These are phyloP conservation scores for Craterostigma plantagineum DNA, from an alignment of 257 asterid genomes.

Conservation along the genomic window DNA sequence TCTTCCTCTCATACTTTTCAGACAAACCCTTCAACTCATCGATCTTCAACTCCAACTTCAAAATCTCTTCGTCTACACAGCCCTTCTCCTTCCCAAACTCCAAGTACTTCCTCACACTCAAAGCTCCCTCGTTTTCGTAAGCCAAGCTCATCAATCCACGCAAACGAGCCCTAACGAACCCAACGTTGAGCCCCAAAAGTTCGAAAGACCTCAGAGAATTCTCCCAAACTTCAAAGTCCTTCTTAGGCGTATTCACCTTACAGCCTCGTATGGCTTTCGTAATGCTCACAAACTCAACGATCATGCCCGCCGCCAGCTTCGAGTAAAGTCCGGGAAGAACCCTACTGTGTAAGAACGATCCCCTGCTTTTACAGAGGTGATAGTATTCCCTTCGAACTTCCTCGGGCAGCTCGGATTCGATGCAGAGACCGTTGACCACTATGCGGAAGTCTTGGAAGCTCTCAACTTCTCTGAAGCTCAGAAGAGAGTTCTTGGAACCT, in stretches of 20 bases:
- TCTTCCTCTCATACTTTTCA: constrained; percentile 11
- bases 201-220: constrained; percentile 35
- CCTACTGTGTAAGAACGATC: constrained; percentile 23
- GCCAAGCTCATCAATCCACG: constrained; percentile 15
- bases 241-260: constrained; percentile 17
- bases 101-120: constrained; percentile 16
- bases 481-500: constrained; percentile 18
- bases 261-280: constrained; percentile 24
- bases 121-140: constrained; percentile 20
- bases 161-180: constrained; percentile 22
- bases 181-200: constrained; percentile 29
- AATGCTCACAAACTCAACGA: constrained; percentile 24
- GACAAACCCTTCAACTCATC: constrained; percentile 23
- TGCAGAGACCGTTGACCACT: constrained; percentile 35
- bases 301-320: constrained; percentile 28
- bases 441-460: constrained; percentile 42
- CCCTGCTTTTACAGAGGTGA: constrained; percentile 38
- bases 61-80: constrained; percentile 21
- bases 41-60: constrained; percentile 19
- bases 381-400: constrained; percentile 29
- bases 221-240: constrained; percentile 33
- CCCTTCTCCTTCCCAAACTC: constrained; percentile 14
- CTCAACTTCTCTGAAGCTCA: constrained; percentile 27
- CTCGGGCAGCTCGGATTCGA: constrained; percentile 48
- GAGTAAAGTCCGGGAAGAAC: constrained; percentile 23